Evolutionary conservation across 2,329 filamentous ascomycete genomes (phyloP), one percentile per base, ranked within the genome.

Genomic region (Calonectria crousiana): DNA sequence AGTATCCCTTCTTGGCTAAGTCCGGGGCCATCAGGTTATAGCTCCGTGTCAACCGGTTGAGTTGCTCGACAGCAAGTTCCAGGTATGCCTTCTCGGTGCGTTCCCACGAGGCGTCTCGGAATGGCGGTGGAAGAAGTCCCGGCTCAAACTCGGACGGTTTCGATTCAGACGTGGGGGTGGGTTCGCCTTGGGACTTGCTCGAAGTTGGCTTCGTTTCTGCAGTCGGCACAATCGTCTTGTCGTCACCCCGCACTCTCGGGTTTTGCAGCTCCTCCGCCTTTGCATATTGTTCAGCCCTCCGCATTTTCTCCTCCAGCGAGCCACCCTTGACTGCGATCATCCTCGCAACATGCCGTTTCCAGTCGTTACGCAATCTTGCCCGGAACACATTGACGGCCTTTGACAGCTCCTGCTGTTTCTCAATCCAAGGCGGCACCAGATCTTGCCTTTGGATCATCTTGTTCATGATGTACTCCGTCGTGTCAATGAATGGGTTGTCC

Each of bases 371-470:
- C 74, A 98, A 82, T n/a, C 95, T 88, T 3, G 88, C 86, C 2
- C 97, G 90, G 82, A 99, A 98, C 1, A 89, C 88, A 16, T 88
- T 89, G 1, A 93, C 90, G 0, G 94, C 90, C 74, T 91, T 92
- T 14, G 92, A 89, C 8, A 98, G 87, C 80, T 98, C 95, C 82
- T 98, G 96, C 84, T 99, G 97, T 85, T 98, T 98, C 85, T 99
- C 97, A 74, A 99, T 98, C 97, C 97, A 99, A 0, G 96, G 96
- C 0, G 97, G 97, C 0, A 98, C 95, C 74, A 98, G 95, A 26
- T 98, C 96, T 84, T 99, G 97, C 73, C 94, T 93, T 85, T 98
- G 95, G 76, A 99, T 98, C 87, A 98, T 98, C 85, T 97, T 97
- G 86, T 99, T 98, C 93, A 98, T 94, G 80, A 98, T 95, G 83